Evolutionary conservation across 768 basidiomycete genomes (phyloP).

Genomic region (Trametes meyenii): DNA sequence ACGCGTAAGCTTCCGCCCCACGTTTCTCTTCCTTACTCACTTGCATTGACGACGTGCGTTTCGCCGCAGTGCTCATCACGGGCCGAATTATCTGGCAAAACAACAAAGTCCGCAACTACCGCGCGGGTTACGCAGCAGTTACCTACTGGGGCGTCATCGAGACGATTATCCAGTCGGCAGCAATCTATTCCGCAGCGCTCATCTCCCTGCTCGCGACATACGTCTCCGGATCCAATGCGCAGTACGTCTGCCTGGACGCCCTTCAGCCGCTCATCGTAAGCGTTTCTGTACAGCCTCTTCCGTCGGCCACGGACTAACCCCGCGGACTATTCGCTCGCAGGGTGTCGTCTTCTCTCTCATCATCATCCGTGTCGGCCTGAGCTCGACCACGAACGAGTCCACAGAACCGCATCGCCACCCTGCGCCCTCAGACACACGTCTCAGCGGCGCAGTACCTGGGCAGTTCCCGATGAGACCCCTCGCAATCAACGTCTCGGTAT

Average conservation of each 20-base stretch:
- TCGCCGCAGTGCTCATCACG: slow-evolving; percentile 9
- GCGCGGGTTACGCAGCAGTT: neutral
- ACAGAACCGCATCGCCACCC: neutral
- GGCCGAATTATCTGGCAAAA: slow-evolving; percentile 8
- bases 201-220: slow-evolving; percentile 15
- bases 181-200: slow-evolving; percentile 16
- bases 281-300: neutral
- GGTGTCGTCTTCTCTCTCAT: neutral
- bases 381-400: neutral
- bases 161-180: slow-evolving; percentile 20
- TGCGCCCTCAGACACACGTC: neutral
- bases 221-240: slow-evolving; percentile 12
- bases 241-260: slow-evolving; percentile 13
- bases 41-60: neutral
- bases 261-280: slow-evolving; percentile 22
- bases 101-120: slow-evolving; percentile 2
- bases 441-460: neutral
- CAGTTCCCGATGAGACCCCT: neutral
- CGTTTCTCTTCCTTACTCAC: neutral
- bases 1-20: neutral
- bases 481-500: neutral
- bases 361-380: neutral
- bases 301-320: neutral
- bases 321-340: neutral
- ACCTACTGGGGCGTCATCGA: slow-evolving; percentile 16